Conservation (phyloP, 2,329 filamentous ascomycete genomes). For the Ceratocystis lukuohia region DNA sequence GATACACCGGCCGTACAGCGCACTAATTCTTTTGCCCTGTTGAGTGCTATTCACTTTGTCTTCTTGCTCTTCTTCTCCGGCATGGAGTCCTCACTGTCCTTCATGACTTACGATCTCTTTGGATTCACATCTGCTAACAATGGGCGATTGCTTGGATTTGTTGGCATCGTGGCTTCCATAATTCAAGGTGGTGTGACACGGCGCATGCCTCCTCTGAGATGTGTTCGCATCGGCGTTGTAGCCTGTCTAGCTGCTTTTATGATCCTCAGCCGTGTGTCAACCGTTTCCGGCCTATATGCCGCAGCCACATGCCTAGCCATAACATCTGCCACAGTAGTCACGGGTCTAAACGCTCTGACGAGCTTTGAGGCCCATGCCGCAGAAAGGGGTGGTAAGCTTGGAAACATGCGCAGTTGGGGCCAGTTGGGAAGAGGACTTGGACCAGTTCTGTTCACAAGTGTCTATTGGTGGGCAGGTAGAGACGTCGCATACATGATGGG, state of each 20-base stretch:
- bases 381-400: conserved; percentile 77
- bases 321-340: conserved; percentile 90
- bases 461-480: conserved; percentile 97
- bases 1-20: conserved; percentile 30
- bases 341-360: conserved; percentile 77
- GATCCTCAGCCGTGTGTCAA: conserved; percentile 57
- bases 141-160: conserved; percentile 74
- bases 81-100: conserved; percentile 94
- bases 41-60: conserved; percentile 75
- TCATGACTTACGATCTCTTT: conserved; percentile 94
- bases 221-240: conserved; percentile 65
- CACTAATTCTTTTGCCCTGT: conserved; percentile 70
- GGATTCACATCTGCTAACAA: conserved; percentile 66
- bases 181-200: conserved; percentile 87
- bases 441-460: conserved; percentile 77
- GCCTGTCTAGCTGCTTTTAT: conserved; percentile 70
- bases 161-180: conserved; percentile 82
- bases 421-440: conserved; percentile 80
- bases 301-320: conserved; percentile 76
- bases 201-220: conserved; percentile 64
- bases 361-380: conserved; percentile 73
- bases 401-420: conserved; percentile 66
- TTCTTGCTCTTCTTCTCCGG: conserved; percentile 97
- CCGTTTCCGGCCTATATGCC: conserved; percentile 57
- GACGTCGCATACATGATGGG: conserved; percentile 74